Evolutionary conservation across 1,284 basidiomycete species (phyloP), one percentile per base, ranked within the genome.

Genomic region (Pseudozyma thailandica): DNA sequence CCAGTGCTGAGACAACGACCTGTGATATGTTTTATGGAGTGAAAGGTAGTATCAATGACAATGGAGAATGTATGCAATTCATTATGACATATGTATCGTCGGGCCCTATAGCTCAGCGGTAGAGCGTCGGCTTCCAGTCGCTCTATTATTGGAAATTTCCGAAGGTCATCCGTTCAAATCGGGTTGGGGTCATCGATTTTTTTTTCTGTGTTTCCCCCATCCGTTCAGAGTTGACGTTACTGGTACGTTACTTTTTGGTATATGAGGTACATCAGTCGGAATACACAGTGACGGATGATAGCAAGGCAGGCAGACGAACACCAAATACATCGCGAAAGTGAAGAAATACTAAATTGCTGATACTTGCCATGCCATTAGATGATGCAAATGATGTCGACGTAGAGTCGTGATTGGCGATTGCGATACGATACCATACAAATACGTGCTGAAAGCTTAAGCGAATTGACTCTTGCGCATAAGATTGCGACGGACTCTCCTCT

Each of bases 401-500:
- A n/a, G n/a, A n/a, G n/a, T n/a, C n/a, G 30, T 7, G 30, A 31
- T 15, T 15, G 30, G 7, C 30, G n/a, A n/a, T 26, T 13, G 42
- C 8, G 7, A 26, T 16, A 25, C 7, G 28, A 58, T 33, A 25
- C 21, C 38, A 31, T 26, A 25, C 30, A n/a, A 28, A n/a, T 20
- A n/a, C 4, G 20, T 25, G 27, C 30, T n/a, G 4, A 8, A n/a
- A 7, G 13, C 26, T 63, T 33, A 70, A 15, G 44, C 60, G 28
- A 63, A 64, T 25, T 72, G 69, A 44, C 59, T 61, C 44, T 59
- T 66, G 21, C 93, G 86, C 92, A 94, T 93, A 78, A 97, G 82
- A 85, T 96, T 96, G 80, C 93, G 86, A 80, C 94, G 87, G 45
- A 93, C 88, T 43, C 89, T 85, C 75, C 90, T 86, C 75, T 87